Base-by-base conservation (phyloP, 345 rosid species). In the Eucalyptus victrix region DNA sequence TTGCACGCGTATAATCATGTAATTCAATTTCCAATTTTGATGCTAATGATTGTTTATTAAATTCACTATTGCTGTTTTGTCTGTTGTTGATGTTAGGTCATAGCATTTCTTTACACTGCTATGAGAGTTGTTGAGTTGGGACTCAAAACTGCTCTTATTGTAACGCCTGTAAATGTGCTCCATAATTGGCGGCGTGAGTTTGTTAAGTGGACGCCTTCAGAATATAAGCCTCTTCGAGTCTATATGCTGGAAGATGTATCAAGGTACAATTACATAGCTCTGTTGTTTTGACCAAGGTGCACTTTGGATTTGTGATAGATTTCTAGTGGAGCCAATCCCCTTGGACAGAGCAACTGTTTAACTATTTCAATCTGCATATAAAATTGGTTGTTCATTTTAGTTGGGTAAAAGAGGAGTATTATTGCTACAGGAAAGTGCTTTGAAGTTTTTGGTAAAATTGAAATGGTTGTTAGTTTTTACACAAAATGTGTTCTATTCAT, bases 161-260 rank as follows among this genome's bases (percentile, higher is more conserved):
- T 98, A 88, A 95, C 97, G 44, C 99, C 99, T 90, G 99, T 98
- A 88, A 98, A 98, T 92, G 99, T 98, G 94, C 96, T 98, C 92
- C 99, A 98, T 91, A 98, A 98, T 91, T 98, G 99, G 99, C 94
- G 97, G 87, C 94, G 93, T 92, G 99, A 98, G 91, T 98, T 98
- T 91, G 88, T 90, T 91, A 98, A 98, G 94, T 98, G 99, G 99
- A 95, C 89, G 88, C 99, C 99, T 89, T 93, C 94, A 87, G 99
- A 98, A 93, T 93, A 94, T 47, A 98, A 98, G 92, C 94, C 96
- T 42, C 95, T 98, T 88, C 97, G 97, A 83, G 94, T 97, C 89
- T 97, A 91, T 94, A 98, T 98, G 99, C 90, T 98, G 90, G 99
- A 97, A 93, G 99, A 98, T 88, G 98, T 97, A 56, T 92, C 99